Percentiles rank a stretch among this genome's conserved stretches.
Evolutionary conservation across 1,284 basidiomycete genomes (phyloP).

Genomic region (Sporisorium graminicola): DNA sequence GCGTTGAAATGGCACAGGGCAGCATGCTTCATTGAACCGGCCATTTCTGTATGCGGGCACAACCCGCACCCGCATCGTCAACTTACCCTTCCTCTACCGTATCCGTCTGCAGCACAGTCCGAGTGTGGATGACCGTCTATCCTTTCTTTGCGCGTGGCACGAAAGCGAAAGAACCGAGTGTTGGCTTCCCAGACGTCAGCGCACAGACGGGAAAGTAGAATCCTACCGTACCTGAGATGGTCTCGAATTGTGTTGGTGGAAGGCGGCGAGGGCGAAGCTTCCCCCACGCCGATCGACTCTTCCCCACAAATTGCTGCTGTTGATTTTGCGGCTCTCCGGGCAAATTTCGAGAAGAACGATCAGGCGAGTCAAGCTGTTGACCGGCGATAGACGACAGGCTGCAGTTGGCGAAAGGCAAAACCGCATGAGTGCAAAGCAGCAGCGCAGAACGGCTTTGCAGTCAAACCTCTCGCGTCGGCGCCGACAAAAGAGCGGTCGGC

Average conservation of each 20-base stretch:
- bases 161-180: neutral
- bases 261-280: neutral
- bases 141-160: neutral
- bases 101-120: too few species aligned
- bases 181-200: too few species aligned
- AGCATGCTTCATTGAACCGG: neutral
- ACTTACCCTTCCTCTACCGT: too few species aligned
- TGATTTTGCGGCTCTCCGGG: neutral
- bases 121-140: neutral
- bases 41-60: slow-evolving; percentile 1
- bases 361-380: neutral
- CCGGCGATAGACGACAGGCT: neutral
- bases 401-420: too few species aligned
- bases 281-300: slow-evolving; percentile 22
- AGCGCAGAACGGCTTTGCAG: neutral
- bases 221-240: too few species aligned
- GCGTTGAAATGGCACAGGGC: neutral
- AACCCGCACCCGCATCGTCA: neutral
- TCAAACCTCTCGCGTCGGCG: slow-evolving; percentile 18
- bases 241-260: too few species aligned
- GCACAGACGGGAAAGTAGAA: too few species aligned
- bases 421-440: too few species aligned
- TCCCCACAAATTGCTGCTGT: slow-evolving; percentile 7
- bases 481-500: slow-evolving; percentile 19
- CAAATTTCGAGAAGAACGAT: neutral